phyloP scores from a whole-genome alignment of 495 filamentous ascomycete species.

The Penicillium pancosmium region DNA sequence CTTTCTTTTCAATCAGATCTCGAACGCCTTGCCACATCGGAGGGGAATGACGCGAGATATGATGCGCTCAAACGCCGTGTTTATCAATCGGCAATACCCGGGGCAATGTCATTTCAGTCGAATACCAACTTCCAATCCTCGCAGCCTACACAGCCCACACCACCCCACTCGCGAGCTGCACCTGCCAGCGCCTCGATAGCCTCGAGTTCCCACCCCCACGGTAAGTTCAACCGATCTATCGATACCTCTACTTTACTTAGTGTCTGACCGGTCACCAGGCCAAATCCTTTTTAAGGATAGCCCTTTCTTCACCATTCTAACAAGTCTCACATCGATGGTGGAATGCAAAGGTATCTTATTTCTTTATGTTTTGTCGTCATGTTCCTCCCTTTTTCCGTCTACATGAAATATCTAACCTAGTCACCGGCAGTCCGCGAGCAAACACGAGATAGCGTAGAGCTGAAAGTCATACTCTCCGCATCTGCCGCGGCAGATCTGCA shows the following conservation, averaged over 20 bases:
- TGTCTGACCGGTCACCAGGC: constrained; percentile 23
- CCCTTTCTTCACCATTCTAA: constrained; percentile 71
- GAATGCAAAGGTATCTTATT: constrained; percentile 66
- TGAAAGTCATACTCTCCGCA: constrained; percentile 55
- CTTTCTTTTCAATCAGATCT: constrained; percentile 30
- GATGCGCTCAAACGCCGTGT: constrained; percentile 38
- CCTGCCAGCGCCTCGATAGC: constrained; percentile 33
- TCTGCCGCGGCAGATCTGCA: constrained; percentile 51
- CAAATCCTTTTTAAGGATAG: constrained; percentile 67
- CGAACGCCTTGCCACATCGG: constrained; percentile 36
- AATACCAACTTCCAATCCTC: constrained; percentile 32
- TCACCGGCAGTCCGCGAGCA: constrained; percentile 47
- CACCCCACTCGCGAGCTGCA: constrained; percentile 33
- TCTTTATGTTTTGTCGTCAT: background rate
- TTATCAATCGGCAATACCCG: constrained; percentile 35
- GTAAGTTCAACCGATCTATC: constrained; percentile 13
- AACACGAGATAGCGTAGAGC: constrained; percentile 54
- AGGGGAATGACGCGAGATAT: constrained; percentile 35
- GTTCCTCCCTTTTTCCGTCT: background rate
- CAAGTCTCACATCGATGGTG: constrained; percentile 60
- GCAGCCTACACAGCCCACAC: constrained; percentile 10
- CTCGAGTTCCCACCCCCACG: constrained; percentile 37
- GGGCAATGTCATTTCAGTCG: constrained; percentile 26
- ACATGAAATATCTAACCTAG: constrained; percentile 28
- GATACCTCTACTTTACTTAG: background rate